Evolutionary conservation across 495 filamentous ascomycete species (phyloP), one percentile per base, ranked within the genome.

Genomic region (Penicillium salamii): DNA sequence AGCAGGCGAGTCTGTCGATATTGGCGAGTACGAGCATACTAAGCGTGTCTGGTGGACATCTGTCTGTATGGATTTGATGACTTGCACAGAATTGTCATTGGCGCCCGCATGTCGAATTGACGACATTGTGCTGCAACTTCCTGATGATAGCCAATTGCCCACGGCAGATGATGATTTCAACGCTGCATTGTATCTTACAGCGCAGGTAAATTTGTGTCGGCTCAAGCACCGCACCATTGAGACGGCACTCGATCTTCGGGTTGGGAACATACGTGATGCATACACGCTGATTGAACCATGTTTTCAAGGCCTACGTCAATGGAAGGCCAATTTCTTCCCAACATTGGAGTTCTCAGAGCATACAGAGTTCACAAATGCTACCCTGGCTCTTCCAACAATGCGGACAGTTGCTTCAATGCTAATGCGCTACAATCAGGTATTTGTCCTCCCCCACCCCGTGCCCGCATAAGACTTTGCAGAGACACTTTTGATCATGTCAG

Each of bases 1-100:
- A 26, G 8, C 23, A 3, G 8, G 23, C 8, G 23, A 26, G 4
- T 8, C 23, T 26, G 8, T 26, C 23, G 23, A 26, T 26, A 4
- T 26, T 26, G 23, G 3, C 23, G 23, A 26, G 8, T 0, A 6
- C 13, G 55, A 58, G 38, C 55, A 58, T 28, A n/a, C 35, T 8
- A 53, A 54, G 28, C 55, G 55, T 9, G 46, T 58, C 17, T 58
- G 50, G 50, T 54, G 55, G 55, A 46, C 55, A 13, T 33, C 50
- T 9, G 39, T 33, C 35, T 58, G 46, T 23, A 36, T 56, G 6
- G 55, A 58, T 28, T n/a, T 26, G 12, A 53, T 58, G 50, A 58
- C 55, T 1, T 45, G 50, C 23, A 58, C 42, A 9, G 40, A 58
- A 31, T 18, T 42, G 29, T 38, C 32, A 12, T 38, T 53, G n/a